phyloP scores from a whole-genome alignment of 2,329 filamentous ascomycete genomes.

The Passalora sequoiae region DNA sequence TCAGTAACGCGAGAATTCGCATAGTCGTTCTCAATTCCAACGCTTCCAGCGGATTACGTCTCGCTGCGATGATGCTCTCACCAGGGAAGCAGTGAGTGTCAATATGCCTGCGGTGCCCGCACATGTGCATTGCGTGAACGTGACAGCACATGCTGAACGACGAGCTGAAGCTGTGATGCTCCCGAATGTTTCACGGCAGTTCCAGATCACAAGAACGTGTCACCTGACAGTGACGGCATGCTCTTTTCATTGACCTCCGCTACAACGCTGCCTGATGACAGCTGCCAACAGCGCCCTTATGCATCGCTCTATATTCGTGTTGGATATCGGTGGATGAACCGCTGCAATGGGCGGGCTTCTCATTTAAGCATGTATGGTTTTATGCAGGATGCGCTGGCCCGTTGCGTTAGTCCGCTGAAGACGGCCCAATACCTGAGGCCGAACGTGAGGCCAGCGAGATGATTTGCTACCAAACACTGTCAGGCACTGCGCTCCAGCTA shows the following conservation, averaged over 20 bases:
- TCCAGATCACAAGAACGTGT: too few relatives aligned
- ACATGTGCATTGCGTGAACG: too few relatives aligned
- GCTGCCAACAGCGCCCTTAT: conserved; percentile 7
- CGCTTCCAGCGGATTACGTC: too few relatives aligned
- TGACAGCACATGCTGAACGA: too few relatives aligned
- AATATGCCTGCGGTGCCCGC: too few relatives aligned
- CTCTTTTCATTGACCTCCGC: conserved; percentile 5
- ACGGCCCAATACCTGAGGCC: conserved; percentile 20
- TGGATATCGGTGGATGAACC: conserved; percentile 10
- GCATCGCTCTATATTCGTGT: conserved; percentile 12
- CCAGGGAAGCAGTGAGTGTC: too few relatives aligned
- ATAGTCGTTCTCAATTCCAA: too few relatives aligned
- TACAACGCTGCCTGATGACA: conserved; percentile 18
- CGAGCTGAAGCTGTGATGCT: too few relatives aligned
- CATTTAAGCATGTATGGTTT: conserved; percentile 6
- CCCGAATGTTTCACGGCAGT: too few relatives aligned
- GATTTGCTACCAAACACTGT: conserved; percentile 20
- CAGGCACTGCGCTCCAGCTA: conserved; percentile 21
- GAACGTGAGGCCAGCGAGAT: conserved; percentile 9
- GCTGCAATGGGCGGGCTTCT: conserved; percentile 5
- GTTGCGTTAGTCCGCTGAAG: conserved; percentile 16
- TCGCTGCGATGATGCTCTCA: too few relatives aligned
- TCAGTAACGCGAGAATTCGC: too few relatives aligned
- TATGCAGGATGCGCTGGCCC: conserved; percentile 24
- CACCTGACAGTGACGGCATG: conserved; percentile 17